Evolutionary conservation across 2,329 filamentous ascomycete species (phyloP), one percentile per base, ranked within the genome.

Genomic region (Talaromyces sp.): DNA sequence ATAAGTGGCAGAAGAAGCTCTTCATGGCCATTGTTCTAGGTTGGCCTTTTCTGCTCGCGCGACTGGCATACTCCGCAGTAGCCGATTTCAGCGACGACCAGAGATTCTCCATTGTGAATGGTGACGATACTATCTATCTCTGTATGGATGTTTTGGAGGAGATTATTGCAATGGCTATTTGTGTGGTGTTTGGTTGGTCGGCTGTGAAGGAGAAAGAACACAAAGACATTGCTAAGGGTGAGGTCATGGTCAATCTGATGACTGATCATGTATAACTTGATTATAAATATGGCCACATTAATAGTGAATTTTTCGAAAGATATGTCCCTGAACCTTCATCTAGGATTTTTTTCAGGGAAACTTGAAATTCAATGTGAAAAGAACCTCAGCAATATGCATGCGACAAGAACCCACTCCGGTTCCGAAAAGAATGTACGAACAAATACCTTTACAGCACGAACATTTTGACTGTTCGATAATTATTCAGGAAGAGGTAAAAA

Each of bases 201-300:
- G 56, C 56, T 59, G 27, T 59, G 22, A 27, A 13, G 24, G 56
- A 43, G 33, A 45, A 59, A 45, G 22, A 59, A 27, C 56, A 22
- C 22, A 41, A 59, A 59, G 37, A 59, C 75, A 41, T 59, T 16
- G 56, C 56, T 43, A 16, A 11, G 37, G 37, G 35, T n/a, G 49
- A 54, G 49, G 31, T 33, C 3, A 54, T 54, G 49, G 49, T 45
- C 8, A 45, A 45, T 45, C 41, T 45, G 2, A 45, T 45, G 41
- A n/a, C 19, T 45, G 14, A 45, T 11, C 41, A 45, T 45, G 41
- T 45, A 45, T 45, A 19, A 3, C 3, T 19, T 19, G 41, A n/a
- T 16, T 8, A 43, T 45, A 6, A 10, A 9, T n/a, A 3, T 16
- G 4, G 39, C 14, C 39, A 16, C n/a, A 16, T 41, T 5, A 45